Evolutionary conservation across 805 yeast genomes (phyloP), one percentile per base, ranked within the genome.

Genomic region (Ogataea nakhonphanomensis): DNA sequence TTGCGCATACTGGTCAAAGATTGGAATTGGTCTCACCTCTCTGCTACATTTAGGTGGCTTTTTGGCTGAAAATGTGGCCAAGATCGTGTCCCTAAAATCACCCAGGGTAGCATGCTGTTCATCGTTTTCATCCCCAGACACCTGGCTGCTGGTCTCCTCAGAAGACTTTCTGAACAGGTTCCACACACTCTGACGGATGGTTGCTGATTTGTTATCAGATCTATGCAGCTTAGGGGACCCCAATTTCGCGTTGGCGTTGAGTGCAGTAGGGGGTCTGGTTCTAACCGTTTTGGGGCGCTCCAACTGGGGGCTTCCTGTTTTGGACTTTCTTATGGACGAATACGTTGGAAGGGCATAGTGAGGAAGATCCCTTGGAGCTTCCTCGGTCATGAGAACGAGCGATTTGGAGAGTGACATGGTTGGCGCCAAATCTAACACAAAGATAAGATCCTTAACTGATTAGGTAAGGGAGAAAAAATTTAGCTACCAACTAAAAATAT

Each of bases 331-430:
- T 29, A 50, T 46, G 8, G 53, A 52, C 2, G 57, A 43, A 35
- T 44, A 44, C 3, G 57, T 52, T 12, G 57, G 57, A 7, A 45
- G 45, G 8, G 57, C 57, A 42, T 52, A 52, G 41, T 52, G 57
- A 4, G 57, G 57, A 8, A 41, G 43, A 7, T 44, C 45, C 13
- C 31, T 41, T 9, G 41, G 44, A 9, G 39, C 13, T 13, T 42
- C 45, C 5, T 41, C 37, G 12, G 37, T 43, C 49, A 41, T 40
- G 29, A 45, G 36, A 26, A 45, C 32, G 10, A 39, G 32, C 10
- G 44, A 33, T 39, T 38, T 37, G n/a, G 35, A 32, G n/a, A 20
- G 12, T 7, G 43, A 39, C 43, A 39, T 39, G 37, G 11, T 28
- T 24, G 22, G 43, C 43, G 38, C 37, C 30, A 13, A 39, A 39